Evolutionary conservation across 768 basidiomycete genomes (phyloP), one percentile per base, ranked within the genome.

Genomic region (Holtermanniella nyarrowii): DNA sequence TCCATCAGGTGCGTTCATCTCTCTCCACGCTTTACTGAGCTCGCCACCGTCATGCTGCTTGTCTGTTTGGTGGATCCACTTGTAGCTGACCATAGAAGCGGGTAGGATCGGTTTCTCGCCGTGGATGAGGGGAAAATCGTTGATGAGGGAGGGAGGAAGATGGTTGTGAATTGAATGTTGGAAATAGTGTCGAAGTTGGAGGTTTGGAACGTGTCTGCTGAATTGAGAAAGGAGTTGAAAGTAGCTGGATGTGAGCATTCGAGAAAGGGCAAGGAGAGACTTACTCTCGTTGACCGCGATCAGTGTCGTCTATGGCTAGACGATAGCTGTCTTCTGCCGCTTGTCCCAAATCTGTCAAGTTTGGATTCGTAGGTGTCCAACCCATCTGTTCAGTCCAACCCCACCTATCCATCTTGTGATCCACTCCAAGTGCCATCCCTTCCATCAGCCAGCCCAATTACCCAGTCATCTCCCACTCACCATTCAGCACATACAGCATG

Each of bases 61-160:
- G 49, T 65, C 63, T 1, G 66, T 65, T 44, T 65, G 63, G 39
- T 61, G 58, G 37, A 68, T 63, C 12, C 41, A 53, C 46, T 62
- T 61, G 53, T 58, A 65, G 18, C 47, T 26, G 37, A 60, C 54
- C 60, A 68, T 66, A 12, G 58, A 26, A 7, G 56, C 45, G 12
- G 55, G 50, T 20, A 20, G 13, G 18, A 46, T 23, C 7, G 20
- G 5, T 18, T 26, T 12, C 11, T 18, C 25, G 31, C 37, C 18
- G 46, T 21, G 44, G 49, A 40, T 25, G 25, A 7, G 16, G 20
- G 37, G 47, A 44, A 25, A 46, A 49, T 16, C 42, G 24, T 2
- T 44, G 42, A 21, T 31, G 5, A 52, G 4, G 44, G 24, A 42
- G 16, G 50, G 39, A 24, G 57, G 54, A 7, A 48, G 48, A 50